These are phyloP conservation scores for Sugiyamaella mastotermitis DNA, from an alignment of 805 yeast genomes.

Conservation along the genomic window DNA sequence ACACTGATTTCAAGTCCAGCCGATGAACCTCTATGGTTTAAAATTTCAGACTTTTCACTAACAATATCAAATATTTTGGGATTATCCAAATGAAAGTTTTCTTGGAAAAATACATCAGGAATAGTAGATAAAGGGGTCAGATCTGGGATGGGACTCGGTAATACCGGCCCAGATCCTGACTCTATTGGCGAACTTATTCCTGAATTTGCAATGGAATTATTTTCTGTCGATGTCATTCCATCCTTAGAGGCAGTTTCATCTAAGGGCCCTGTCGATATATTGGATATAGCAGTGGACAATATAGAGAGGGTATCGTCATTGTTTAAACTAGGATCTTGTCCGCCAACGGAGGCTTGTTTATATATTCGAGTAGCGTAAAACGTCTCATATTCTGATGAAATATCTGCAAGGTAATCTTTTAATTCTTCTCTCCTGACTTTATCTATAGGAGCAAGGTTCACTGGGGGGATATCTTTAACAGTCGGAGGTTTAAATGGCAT, in stretches of 20 bases:
- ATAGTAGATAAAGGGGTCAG: slow-evolving; percentile 38
- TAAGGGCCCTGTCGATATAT: no score
- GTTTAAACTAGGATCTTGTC: slow-evolving; percentile 1
- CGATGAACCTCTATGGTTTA: slow-evolving; percentile 17
- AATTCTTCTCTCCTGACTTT: slow-evolving; percentile 40
- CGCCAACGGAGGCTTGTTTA: slow-evolving; percentile 3
- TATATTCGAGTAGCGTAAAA: slow-evolving; percentile 12
- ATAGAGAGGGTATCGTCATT: slow-evolving; percentile 13
- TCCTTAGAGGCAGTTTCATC: slow-evolving; percentile 9
- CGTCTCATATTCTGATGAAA: slow-evolving; percentile 39
- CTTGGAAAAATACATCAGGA: slow-evolving; percentile 64
- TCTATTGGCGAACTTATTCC: no score
- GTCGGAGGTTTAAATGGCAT: slow-evolving; percentile 52
- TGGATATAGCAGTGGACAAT: no score
- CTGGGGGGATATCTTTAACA: slow-evolving; percentile 75
- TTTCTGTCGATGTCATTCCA: background rate
- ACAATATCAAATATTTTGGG: slow-evolving; percentile 79
- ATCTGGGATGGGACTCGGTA: slow-evolving; percentile 9
- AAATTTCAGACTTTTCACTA: slow-evolving; percentile 49
- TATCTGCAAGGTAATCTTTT: slow-evolving; percentile 37
- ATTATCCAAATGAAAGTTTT: slow-evolving; percentile 75
- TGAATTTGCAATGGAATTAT: background rate
- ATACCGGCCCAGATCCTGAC: slow-evolving; percentile 3
- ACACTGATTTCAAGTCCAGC: slow-evolving; percentile 2
- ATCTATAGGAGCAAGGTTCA: slow-evolving; percentile 51